A percentile compares a stretch with the other conserved stretches of the same genome.
These are phyloP conservation scores for Candida taoyuanica DNA, from an alignment of 805 yeast species.

Conservation along the genomic window DNA sequence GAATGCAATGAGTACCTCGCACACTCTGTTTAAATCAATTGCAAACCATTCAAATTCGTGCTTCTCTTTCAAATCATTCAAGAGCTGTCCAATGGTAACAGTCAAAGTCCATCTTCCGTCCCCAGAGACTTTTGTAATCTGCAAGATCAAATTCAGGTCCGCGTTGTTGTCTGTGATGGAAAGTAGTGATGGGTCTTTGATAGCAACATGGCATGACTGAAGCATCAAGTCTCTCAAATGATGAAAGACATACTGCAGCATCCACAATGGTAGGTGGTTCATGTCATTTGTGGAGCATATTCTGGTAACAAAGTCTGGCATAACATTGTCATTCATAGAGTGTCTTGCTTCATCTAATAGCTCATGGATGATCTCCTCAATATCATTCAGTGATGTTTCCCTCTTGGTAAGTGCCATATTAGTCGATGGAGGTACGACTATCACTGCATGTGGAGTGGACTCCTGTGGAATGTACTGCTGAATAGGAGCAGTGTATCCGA, in stretches of 20 bases:
- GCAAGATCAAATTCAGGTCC: no score
- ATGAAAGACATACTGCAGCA: neutral
- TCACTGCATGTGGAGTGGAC: no score
- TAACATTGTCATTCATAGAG: neutral
- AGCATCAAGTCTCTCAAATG: neutral
- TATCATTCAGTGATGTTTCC: neutral
- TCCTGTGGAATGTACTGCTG: no score
- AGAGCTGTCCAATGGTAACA: neutral
- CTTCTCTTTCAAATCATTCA: neutral
- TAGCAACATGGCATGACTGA: neutral
- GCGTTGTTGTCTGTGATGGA: neutral
- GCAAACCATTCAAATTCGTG: constrained; percentile 1
- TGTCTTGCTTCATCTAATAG: neutral
- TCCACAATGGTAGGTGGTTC: neutral
- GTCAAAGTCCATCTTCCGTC: neutral
- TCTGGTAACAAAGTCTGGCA: neutral
- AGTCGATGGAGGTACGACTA: no score
- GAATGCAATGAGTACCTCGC: neutral
- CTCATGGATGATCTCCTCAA: neutral
- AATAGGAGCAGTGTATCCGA: no score
- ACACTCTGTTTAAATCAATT: neutral
- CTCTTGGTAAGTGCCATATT: neutral
- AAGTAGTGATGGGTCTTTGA: neutral
- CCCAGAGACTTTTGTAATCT: neutral
- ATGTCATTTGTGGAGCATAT: neutral